Percentiles rank a stretch among this genome's conserved stretches.
These are phyloP conservation scores for Suillus decipiens DNA, from an alignment of 768 basidiomycete genomes.

Conservation along the genomic window DNA sequence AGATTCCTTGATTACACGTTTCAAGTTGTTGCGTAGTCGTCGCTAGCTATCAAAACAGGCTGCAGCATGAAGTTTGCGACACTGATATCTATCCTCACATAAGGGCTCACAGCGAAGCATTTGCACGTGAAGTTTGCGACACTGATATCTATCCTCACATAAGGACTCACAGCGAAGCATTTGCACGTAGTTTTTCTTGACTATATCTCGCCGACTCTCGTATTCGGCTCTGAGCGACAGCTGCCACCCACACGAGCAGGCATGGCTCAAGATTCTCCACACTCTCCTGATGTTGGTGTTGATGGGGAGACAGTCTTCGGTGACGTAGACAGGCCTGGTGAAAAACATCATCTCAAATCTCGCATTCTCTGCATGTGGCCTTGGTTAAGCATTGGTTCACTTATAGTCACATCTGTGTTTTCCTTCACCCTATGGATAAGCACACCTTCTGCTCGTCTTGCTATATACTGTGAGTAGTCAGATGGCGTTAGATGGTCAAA, in stretches of 20 bases:
- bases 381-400: constrained; percentile 11
- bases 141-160: neutral
- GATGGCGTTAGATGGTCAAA: neutral
- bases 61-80: neutral
- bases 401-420: neutral
- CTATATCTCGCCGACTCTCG: neutral
- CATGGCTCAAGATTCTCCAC: neutral
- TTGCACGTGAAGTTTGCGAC: no score
- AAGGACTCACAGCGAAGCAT: neutral
- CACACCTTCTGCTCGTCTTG: neutral
- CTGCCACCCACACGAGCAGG: neutral
- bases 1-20: neutral
- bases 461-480: neutral
- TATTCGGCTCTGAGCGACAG: neutral
- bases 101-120: no score
- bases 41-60: neutral
- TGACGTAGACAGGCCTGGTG: neutral
- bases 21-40: neutral
- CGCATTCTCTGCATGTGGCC: neutral
- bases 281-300: neutral
- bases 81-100: no score
- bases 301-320: neutral
- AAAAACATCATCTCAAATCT: neutral
- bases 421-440: constrained; percentile 14
- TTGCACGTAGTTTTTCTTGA: neutral